Evolutionary conservation across 352 stramenopile genomes (phyloP).

Genomic region (Pythium sukuiense): DNA sequence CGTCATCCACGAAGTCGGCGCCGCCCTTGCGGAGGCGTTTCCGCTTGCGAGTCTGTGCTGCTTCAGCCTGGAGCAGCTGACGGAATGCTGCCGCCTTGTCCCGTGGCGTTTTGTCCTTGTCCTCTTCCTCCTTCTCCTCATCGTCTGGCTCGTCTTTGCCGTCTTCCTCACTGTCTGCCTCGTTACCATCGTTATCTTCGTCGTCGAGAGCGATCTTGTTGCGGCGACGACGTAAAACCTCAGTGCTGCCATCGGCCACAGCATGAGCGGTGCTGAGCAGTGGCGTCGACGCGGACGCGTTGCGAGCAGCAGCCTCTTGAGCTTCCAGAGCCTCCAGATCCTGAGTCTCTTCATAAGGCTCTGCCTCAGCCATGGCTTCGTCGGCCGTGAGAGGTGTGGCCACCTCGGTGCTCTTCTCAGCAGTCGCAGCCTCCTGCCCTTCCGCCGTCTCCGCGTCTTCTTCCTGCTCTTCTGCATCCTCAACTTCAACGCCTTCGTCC

Average conservation of each 20-base stretch:
- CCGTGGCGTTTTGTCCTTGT: constrained; percentile 26
- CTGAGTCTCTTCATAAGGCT: constrained; percentile 22
- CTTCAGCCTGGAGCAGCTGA: constrained; percentile 62
- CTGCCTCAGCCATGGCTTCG: constrained; percentile 4
- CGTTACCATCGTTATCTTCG: constrained; percentile 52
- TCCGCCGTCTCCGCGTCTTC: constrained; percentile 12
- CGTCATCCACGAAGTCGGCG: constrained; percentile 69
- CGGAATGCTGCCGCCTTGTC: constrained; percentile 75
- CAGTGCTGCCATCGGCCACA: neutral
- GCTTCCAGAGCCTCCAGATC: constrained; percentile 21
- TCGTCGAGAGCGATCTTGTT: constrained; percentile 41
- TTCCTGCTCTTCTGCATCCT: constrained; percentile 1
- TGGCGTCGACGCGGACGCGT: neutral
- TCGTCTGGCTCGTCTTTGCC: constrained; percentile 36
- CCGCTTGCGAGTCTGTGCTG: constrained; percentile 47
- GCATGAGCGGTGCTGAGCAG: neutral
- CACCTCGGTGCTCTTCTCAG: neutral
- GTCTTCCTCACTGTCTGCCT: constrained; percentile 63
- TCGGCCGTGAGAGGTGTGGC: neutral
- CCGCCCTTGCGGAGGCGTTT: constrained; percentile 54
- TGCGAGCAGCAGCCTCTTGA: neutral
- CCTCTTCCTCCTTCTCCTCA: constrained; percentile 18
- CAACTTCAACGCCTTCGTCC: constrained; percentile 1
- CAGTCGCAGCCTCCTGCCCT: neutral
- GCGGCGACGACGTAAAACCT: constrained; percentile 22